These are phyloP conservation scores for Colletotrichum lentis DNA, from an alignment of 2,329 filamentous ascomycete genomes.

Conservation along the genomic window DNA sequence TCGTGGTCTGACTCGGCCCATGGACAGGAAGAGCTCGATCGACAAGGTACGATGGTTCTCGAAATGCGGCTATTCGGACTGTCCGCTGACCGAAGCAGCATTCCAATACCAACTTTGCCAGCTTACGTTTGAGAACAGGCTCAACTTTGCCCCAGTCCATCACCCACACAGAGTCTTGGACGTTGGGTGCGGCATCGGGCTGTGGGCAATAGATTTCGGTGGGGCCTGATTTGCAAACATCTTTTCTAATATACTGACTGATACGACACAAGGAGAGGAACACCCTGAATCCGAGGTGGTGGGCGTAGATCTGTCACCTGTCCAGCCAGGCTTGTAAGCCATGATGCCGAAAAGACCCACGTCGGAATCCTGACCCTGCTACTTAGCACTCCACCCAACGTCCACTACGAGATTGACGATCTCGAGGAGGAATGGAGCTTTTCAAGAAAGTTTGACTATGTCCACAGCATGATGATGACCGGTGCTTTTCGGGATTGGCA, in stretches of 20 bases:
- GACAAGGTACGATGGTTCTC: conserved; percentile 41
- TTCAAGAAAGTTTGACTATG: conserved; percentile 46
- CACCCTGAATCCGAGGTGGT: conserved; percentile 51
- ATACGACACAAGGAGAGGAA: conserved; percentile 46
- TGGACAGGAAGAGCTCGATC: conserved; percentile 48
- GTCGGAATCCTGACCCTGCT: conserved; percentile 21
- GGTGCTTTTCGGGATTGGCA: conserved; percentile 44
- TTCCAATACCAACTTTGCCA: conserved; percentile 51
- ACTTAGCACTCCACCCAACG: conserved; percentile 51
- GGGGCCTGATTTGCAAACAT: conserved; percentile 33
- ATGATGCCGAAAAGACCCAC: not conserved
- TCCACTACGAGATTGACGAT: conserved; percentile 64
- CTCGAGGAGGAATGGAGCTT: conserved; percentile 61
- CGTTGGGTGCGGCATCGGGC: conserved; percentile 60
- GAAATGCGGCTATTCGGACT: not conserved
- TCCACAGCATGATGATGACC: conserved; percentile 48
- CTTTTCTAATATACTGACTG: not conserved
- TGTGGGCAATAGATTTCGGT: conserved; percentile 62
- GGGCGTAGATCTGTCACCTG: conserved; percentile 58
- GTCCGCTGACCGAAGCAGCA: conserved; percentile 36
- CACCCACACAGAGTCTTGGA: conserved; percentile 56
- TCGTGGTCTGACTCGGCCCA: conserved; percentile 28
- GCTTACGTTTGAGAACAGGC: conserved; percentile 53
- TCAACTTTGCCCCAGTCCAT: conserved; percentile 56
- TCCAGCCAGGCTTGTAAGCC: conserved; percentile 49